A percentile compares a stretch with the other conserved stretches of the same genome.
Conservation (phyloP, 2,329 filamentous ascomycete species). For the Colletotrichum neosansevieriae region DNA sequence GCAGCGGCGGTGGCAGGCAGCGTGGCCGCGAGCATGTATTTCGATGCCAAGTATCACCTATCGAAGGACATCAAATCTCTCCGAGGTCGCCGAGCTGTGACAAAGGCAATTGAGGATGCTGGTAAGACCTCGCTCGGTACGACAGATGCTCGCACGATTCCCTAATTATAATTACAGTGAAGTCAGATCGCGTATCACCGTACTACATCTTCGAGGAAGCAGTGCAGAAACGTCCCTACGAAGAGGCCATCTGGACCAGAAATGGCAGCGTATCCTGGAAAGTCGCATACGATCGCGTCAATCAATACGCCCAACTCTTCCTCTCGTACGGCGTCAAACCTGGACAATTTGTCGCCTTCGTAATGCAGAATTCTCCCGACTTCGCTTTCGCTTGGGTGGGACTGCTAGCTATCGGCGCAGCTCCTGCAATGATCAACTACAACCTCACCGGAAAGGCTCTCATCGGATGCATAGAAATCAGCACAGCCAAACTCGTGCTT, state of each 20-base stretch:
- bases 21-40: conserved; percentile 55
- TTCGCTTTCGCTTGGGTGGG: conserved; percentile 76
- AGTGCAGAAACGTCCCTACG: conserved; percentile 63
- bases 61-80: conserved; percentile 68
- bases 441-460: conserved; percentile 74
- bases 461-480: conserved; percentile 73
- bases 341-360: conserved; percentile 73
- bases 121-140: neutral
- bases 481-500: conserved; percentile 66
- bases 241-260: conserved; percentile 76
- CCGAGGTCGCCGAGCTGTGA: conserved; percentile 48
- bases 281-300: conserved; percentile 65
- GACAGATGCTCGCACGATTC: conserved; percentile 44
- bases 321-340: conserved; percentile 68
- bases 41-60: conserved; percentile 78
- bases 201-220: conserved; percentile 76
- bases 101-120: conserved; percentile 54
- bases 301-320: conserved; percentile 74
- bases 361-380: conserved; percentile 75
- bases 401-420: conserved; percentile 73
- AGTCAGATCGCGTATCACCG: conserved; percentile 66
- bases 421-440: conserved; percentile 79
- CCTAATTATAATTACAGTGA: conserved; percentile 49
- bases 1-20: conserved; percentile 53
- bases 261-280: conserved; percentile 70